Evolutionary conservation across 495 filamentous ascomycete species (phyloP), one percentile per base, ranked within the genome.

Genomic region (Aspergillus sclerotioniger): DNA sequence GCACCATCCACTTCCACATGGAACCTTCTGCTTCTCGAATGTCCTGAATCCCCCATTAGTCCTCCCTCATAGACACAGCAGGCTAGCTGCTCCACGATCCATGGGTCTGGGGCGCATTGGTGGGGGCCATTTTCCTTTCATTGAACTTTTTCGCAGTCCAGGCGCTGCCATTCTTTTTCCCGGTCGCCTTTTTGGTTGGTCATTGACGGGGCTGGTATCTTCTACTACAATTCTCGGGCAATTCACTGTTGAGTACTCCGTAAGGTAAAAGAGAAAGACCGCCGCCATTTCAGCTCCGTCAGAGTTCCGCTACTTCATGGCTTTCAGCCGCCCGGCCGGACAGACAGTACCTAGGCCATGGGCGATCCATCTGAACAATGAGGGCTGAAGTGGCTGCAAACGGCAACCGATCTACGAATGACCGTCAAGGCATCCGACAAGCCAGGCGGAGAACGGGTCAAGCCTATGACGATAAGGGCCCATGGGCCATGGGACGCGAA

Each of bases 31-130:
- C 47, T 50, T 50, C 47, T 50, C 47, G 47, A 50, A 50, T 50
- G 47, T 32, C 13, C 47, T 3, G 25, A 3, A 50, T 32, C 2
- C 28, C 25, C 31, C 28, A 50, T 31, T 32, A 50, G 31, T 15
- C 47, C 47, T 50, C 47, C 31, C 13, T 50, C 25, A 50, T 41
- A 44, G 32, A 54, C 50, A 51, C 44, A 60, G 44, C 35, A 60
- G 37, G 37, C 19, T 37, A 58, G 46, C 48, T 43, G 52, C 53
- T 62, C 57, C 59, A 57, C 49, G 59, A 60, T 65, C 64, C 64
- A 71, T 61, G 66, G 66, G 64, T 65, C 62, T 54, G 69, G 62
- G 60, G 62, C 64, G 57, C 58, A 56, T 58, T 33, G 54, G 68
- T 68, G 68, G 68, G 65, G 63, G 21, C 50, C 28, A 56, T 43